Base-by-base conservation (phyloP, 208 protist genomes). In the Porcisia hertigi region DNA sequence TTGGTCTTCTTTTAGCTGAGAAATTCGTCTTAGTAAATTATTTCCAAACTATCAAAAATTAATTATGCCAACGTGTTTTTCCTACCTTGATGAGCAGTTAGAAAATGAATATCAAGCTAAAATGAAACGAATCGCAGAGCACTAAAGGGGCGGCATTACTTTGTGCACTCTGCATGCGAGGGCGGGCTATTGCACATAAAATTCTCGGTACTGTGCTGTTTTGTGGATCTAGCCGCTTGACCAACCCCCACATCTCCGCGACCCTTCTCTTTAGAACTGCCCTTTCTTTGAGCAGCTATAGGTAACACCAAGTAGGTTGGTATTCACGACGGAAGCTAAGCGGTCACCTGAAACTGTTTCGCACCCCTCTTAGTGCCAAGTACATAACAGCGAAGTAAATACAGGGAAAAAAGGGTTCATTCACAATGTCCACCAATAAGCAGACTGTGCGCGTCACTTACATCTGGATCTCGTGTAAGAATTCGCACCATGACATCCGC, bases 401-500 rank as follows among this genome's bases (percentile, higher is more conserved):
- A 75, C 12, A 67, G 30, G 6, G 2, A 25, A 11, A 1, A 65
- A 67, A 5, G 25, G 47, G 7, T 12, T 67, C 2, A 49, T 14
- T 67, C 18, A 67, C 63, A 34, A 85, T 80, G 72, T 82, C 72
- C n/a, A 73, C 84, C 55, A 79, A 71, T 63, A 89, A 88, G 52
- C 71, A 90, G 49, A 74, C 86, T 3, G 83, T 87, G 47, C 85
- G 89, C 62, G 88, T 94, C 12, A 92, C 89, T 23, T 97, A 95
- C 85, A 94, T 97, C n/a, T 97, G 93, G 91, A 75, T 94, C n/a
- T 65, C 83, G 36, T 89, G 93, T 23, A 90, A 88, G 72, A 81
- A 96, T 86, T 49, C 92, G 16, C 91, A 95, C 62, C 91, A 94
- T 82, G 93, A 97, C 58, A 93, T 97, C 71, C 88, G 93, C 53